Base-by-base conservation (phyloP, 352 stramenopile genomes). In the Phytophthora tentaculata region DNA sequence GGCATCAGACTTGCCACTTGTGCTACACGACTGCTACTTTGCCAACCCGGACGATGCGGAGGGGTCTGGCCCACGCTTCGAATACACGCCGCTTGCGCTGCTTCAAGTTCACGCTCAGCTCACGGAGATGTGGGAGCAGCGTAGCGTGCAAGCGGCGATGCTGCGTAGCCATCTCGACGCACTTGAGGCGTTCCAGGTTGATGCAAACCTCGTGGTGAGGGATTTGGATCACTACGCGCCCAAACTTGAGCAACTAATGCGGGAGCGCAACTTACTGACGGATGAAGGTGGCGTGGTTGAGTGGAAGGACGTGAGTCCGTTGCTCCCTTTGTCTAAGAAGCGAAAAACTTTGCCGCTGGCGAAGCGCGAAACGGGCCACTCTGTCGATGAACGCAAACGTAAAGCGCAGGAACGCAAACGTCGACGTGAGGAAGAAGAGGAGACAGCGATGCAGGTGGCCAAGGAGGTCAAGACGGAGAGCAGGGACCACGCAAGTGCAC, bases 21-120 rank as follows among this genome's bases (percentile, higher is more conserved):
- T 99, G n/a, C 78, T 99, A 8, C 97, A 99, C 73, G 87, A 98
- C 66, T 99, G 98, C 76, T 79, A 86, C 45, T 99, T 98, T 73
- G 80, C 89, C 14, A 85, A 94, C 69, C 68, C 72, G 13, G 32
- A 69, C 20, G 56, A 71, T 20, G 28, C 19, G 19, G 52, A 65
- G 19, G 29, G 41, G 23, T 19, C 60, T 23, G 68, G 72, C 14
- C 72, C 72, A 37, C 29, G 77, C 37, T 97, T 98, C 53, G 59
- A 84, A 56, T 74, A 95, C 82, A 88, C 86, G 35, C 88, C 88
- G 5, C 64, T 94, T 16, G 85, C 84, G 20, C 68, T 96, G 48
- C 66, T 93, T 59, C 88, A 94, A 53, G 83, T 96, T 3, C 80
- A 91, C 65, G 74, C 82, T 57, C 79, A 97, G 44, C 70, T 98